Evolutionary conservation across 495 filamentous ascomycete species (phyloP).

Genomic region (Lentithecium fluviatile): DNA sequence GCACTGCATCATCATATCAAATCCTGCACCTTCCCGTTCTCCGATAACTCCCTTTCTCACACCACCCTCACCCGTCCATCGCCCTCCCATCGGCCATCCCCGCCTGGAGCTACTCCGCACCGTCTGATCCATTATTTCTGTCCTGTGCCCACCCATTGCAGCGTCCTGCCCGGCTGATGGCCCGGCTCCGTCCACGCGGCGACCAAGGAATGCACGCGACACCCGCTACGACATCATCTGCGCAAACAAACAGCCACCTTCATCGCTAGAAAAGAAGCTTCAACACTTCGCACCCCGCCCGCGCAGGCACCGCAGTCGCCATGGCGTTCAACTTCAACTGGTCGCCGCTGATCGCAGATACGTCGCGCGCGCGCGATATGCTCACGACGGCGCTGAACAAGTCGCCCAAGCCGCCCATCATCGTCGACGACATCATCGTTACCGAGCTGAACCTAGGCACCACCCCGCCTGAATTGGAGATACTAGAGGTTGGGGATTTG

Average conservation of each 20-base stretch:
- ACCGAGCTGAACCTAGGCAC: slow-evolving; percentile 95
- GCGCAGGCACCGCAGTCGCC: not conserved
- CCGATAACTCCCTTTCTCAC: slow-evolving; percentile 15
- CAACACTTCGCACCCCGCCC: slow-evolving; percentile 7
- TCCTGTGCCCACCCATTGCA: not conserved
- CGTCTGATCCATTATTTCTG: not conserved
- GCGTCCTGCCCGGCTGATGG: slow-evolving; percentile 6
- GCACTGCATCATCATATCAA: slow-evolving; percentile 15
- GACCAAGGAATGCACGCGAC: slow-evolving; percentile 36
- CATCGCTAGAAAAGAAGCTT: slow-evolving; percentile 4
- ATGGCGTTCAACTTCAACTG: slow-evolving; percentile 99
- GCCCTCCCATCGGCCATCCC: slow-evolving; percentile 3
- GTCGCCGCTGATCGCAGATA: slow-evolving; percentile 95
- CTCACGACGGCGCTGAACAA: slow-evolving; percentile 95
- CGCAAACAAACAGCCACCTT: slow-evolving; percentile 3
- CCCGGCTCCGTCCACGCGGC: slow-evolving; percentile 30
- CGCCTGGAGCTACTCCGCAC: not conserved
- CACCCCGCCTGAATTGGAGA: slow-evolving; percentile 89
- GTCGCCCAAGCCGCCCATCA: slow-evolving; percentile 96
- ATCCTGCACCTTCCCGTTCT: not conserved
- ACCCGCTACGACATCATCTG: slow-evolving; percentile 14
- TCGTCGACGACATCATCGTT: slow-evolving; percentile 98
- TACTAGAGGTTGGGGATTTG: slow-evolving; percentile 93
- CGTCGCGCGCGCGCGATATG: slow-evolving; percentile 85
- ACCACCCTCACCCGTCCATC: slow-evolving; percentile 5